phyloP scores from a whole-genome alignment of 805 yeast species.

The Candida odintsovae region DNA sequence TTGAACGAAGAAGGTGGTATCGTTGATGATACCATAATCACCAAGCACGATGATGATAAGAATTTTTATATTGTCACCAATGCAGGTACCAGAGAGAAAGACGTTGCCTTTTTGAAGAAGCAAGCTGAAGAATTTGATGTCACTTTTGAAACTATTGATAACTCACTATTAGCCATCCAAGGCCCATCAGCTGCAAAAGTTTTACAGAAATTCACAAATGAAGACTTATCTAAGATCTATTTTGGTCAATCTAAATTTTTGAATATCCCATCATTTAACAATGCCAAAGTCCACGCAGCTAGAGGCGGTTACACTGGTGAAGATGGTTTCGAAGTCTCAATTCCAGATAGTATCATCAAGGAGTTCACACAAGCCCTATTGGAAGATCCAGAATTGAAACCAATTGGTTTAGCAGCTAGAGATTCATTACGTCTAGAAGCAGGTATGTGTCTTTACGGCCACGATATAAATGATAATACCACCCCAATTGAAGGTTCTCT shows the following conservation, averaged over 20 bases:
- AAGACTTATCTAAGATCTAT: constrained; percentile 52
- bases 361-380: constrained; percentile 58
- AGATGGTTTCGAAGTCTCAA: constrained; percentile 92
- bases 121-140: constrained; percentile 37
- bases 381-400: constrained; percentile 54
- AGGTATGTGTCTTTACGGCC: constrained; percentile 96
- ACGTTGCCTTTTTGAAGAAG: constrained; percentile 52
- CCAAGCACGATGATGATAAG: constrained; percentile 62
- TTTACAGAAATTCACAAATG: constrained; percentile 56
- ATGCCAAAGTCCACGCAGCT: constrained; percentile 61
- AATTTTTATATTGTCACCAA: constrained; percentile 85
- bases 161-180: constrained; percentile 83
- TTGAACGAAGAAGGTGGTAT: constrained; percentile 75
- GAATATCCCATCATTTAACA: constrained; percentile 27
- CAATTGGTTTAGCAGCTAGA: constrained; percentile 97
- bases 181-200: constrained; percentile 81
- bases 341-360: constrained; percentile 53
- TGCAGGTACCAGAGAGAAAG: constrained; percentile 90
- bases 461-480: constrained; percentile 71
- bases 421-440: constrained; percentile 95
- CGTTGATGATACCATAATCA: constrained; percentile 89
- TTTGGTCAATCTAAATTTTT: constrained; percentile 58
- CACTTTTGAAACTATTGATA: constrained; percentile 47
- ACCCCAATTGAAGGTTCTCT: constrained; percentile 89
- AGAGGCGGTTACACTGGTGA: constrained; percentile 98